Evolutionary conservation across 2,329 filamentous ascomycete genomes (phyloP), one percentile per base, ranked within the genome.

Genomic region (Camptophora hylomeconis): DNA sequence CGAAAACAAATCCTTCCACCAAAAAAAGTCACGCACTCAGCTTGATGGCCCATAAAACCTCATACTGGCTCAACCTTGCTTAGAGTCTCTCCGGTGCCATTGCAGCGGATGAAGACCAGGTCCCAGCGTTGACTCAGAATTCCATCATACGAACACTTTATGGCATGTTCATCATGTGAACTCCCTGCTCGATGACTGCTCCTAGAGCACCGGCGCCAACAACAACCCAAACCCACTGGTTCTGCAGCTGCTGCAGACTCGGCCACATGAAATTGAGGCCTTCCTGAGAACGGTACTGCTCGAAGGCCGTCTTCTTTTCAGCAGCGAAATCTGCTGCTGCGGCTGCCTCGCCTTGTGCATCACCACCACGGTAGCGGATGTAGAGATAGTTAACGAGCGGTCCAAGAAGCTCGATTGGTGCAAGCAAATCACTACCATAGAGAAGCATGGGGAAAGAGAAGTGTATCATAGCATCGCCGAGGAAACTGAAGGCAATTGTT

Each of bases 241-340:
- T 74, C 13, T 43, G 48, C 5, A 66, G 31, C 47, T 72, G 65
- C 17, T 53, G 46, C 2, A 57, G 26, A 7, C 52, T 52, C 1
- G 69, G 70, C 69, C 69, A 75, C 49, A 75, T 69, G 20, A 65
- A 63, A 41, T 75, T 72, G 48, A 70, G 69, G 41, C 67, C 60
- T 13, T 49, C 37, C n/a, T n/a, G n/a, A n/a, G n/a, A n/a, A 28
- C 58, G 56, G 53, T 66, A 74, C 30, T 59, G 46, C 42, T 63
- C 52, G 12, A 74, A 53, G 38, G 74, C 61, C 23, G 56, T 51
- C 28, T 65, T 60, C 47, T 74, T 74, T 9, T 60, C 57, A 20
- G 56, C 55, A 12, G 56, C 56, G 42, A 74, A 74, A 4, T 68
- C 59, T 28, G 60, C 54, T 30, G 58, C 57, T 45, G 72, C 67